Evolutionary conservation across 192 early-diverging fungal species (phyloP).

Genomic region (Coemansia sp.): DNA sequence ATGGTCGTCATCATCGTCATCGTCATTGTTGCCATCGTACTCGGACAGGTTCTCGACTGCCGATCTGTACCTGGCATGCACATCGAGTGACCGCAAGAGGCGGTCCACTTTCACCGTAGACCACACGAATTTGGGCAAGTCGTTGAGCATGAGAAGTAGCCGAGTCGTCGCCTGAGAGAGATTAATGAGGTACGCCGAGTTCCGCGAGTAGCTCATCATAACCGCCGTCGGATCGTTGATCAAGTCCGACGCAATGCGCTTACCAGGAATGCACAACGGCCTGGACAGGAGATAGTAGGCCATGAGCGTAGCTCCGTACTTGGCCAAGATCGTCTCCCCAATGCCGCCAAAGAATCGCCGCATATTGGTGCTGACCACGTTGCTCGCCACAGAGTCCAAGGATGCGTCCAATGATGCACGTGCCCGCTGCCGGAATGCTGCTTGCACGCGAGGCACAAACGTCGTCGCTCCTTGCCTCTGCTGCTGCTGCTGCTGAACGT

Average conservation of each 20-base stretch:
- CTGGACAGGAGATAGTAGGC: conserved; percentile 74
- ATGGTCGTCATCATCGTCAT: not conserved
- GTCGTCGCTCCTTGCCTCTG: conserved; percentile 8
- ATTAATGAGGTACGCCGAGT: conserved; percentile 72
- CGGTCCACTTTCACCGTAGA: conserved; percentile 69
- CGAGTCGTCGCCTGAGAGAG: conserved; percentile 79
- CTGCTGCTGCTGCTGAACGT: conserved; percentile 12
- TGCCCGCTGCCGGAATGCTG: conserved; percentile 32
- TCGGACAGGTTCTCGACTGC: conserved; percentile 13
- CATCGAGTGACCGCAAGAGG: conserved; percentile 43
- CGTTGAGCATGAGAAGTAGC: conserved; percentile 87
- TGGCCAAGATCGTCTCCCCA: conserved; percentile 82
- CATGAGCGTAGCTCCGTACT: conserved; percentile 90
- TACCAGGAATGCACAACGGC: conserved; percentile 69
- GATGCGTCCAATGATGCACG: conserved; percentile 32
- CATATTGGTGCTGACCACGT: conserved; percentile 41
- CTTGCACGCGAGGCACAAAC: conserved; percentile 47
- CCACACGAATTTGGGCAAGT: conserved; percentile 91
- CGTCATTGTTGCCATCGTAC: not conserved
- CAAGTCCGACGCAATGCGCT: conserved; percentile 33
- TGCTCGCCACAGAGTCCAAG: conserved; percentile 23
- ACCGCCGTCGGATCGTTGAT: conserved; percentile 49
- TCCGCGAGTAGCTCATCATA: conserved; percentile 71
- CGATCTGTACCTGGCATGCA: conserved; percentile 42
- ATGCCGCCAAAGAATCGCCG: conserved; percentile 52